Conservation (phyloP, 2,329 filamentous ascomycete species). For the Fusarium nygamai region DNA sequence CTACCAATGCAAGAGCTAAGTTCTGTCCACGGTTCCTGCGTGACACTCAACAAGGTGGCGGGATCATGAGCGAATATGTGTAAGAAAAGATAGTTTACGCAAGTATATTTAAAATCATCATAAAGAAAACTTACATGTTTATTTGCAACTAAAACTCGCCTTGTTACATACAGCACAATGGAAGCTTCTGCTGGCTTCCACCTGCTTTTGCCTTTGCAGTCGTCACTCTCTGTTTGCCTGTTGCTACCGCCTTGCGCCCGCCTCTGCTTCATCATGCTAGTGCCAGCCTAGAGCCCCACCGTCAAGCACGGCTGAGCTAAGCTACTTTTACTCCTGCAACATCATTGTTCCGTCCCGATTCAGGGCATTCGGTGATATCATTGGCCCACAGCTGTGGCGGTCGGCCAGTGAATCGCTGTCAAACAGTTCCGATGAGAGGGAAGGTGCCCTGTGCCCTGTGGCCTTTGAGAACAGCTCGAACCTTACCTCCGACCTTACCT, state of each 20-base stretch:
- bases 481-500: constrained; percentile 27
- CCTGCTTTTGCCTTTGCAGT: constrained; percentile 38
- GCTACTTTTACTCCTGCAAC: constrained; percentile 38
- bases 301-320: constrained; percentile 40
- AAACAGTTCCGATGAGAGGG: constrained; percentile 39
- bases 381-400: constrained; percentile 47
- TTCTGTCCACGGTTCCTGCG: constrained; percentile 1
- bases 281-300: constrained; percentile 33
- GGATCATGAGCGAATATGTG: not conserved
- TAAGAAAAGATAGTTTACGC: not conserved
- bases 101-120: not conserved
- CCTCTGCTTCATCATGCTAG: constrained; percentile 41
- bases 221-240: constrained; percentile 44
- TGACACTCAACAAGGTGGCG: constrained; percentile 21
- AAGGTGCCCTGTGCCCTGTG: constrained; percentile 42
- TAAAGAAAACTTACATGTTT: not conserved
- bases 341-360: constrained; percentile 51
- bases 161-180: constrained; percentile 11
- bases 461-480: constrained; percentile 43
- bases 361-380: constrained; percentile 46
- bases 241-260: constrained; percentile 30
- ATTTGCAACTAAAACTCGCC: not conserved
- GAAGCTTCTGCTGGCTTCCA: constrained; percentile 38
- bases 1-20: constrained; percentile 22
- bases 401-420: constrained; percentile 43